Conservation (phyloP, 1,284 basidiomycete genomes). For the Agaricales sp. region DNA sequence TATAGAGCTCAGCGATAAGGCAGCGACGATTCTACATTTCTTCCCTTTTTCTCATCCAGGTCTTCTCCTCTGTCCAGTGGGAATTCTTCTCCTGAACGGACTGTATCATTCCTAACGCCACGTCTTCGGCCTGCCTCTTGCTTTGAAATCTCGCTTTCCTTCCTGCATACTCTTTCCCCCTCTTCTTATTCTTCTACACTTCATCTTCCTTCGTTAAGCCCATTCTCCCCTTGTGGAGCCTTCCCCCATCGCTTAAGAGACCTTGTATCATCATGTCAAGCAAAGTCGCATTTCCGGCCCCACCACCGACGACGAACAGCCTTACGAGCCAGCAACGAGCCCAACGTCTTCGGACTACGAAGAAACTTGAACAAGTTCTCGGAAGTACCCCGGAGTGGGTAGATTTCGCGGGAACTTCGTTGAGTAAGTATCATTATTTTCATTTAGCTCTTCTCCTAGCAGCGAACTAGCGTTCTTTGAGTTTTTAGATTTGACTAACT, state of each 20-base stretch:
- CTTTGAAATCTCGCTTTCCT: no score
- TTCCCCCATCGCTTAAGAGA: background rate
- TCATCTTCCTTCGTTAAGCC: background rate
- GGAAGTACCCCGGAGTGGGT: slow-evolving; percentile 1
- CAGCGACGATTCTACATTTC: background rate
- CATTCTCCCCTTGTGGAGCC: background rate
- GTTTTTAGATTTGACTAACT: background rate
- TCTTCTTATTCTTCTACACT: background rate
- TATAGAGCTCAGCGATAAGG: background rate
- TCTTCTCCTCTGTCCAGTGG: no score
- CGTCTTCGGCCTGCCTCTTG: no score
- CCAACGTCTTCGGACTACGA: slow-evolving; percentile 2
- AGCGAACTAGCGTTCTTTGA: background rate
- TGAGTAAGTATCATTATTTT: no score
- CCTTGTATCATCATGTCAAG: background rate
- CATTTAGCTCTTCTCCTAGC: background rate
- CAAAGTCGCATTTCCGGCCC: background rate
- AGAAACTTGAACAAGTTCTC: slow-evolving; percentile 1
- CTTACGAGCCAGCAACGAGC: slow-evolving; percentile 1
- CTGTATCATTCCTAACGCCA: no score
- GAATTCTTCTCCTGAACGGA: no score
- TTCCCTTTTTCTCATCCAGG: no score
- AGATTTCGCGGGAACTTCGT: background rate
- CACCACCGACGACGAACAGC: background rate
- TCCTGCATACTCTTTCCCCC: no score